These are phyloP conservation scores for Phytophthora melonis DNA, from an alignment of 352 stramenopile species.

Conservation along the genomic window DNA sequence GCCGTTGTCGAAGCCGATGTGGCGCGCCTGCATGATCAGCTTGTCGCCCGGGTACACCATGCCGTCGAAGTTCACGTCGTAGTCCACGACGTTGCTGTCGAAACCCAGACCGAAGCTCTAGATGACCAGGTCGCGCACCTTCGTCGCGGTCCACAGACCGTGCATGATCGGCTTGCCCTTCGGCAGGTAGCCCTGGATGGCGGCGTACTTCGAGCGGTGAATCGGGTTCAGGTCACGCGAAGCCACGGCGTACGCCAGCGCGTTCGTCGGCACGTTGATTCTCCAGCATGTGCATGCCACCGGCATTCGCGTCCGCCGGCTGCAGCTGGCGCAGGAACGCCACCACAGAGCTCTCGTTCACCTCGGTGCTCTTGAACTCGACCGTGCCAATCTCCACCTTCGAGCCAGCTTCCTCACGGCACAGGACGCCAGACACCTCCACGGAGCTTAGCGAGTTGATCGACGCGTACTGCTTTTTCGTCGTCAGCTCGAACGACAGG, in stretches of 20 bases:
- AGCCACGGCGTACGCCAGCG: conserved; percentile 77
- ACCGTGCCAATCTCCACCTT: conserved; percentile 45
- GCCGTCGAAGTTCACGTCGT: conserved; percentile 85
- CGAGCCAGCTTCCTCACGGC: conserved; percentile 47
- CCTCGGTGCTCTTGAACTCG: conserved; percentile 45
- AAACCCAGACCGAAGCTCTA: conserved; percentile 56
- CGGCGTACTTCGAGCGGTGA: conserved; percentile 80
- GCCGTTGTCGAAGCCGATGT: conserved; percentile 70
- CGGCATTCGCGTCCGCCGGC: conserved; percentile 30
- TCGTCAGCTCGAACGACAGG: conserved; percentile 61
- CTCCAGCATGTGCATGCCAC: conserved; percentile 65
- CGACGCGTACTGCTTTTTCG: conserved; percentile 66
- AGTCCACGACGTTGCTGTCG: conserved; percentile 77
- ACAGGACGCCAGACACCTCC: conserved; percentile 58
- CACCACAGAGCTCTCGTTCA: conserved; percentile 60
- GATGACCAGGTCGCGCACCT: conserved; percentile 75
- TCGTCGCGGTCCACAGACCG: conserved; percentile 89
- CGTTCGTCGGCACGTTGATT: conserved; percentile 71
- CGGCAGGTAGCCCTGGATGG: conserved; percentile 78
- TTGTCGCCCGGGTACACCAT: conserved; percentile 90
- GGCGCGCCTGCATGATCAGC: conserved; percentile 81
- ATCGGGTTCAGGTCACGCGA: conserved; percentile 91
- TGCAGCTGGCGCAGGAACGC: conserved; percentile 53
- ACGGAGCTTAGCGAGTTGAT: conserved; percentile 51
- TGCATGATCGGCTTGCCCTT: conserved; percentile 87